phyloP scores from a whole-genome alignment of 371 early-diverging fungal species.

The Syncephalastrum racemosum region DNA sequence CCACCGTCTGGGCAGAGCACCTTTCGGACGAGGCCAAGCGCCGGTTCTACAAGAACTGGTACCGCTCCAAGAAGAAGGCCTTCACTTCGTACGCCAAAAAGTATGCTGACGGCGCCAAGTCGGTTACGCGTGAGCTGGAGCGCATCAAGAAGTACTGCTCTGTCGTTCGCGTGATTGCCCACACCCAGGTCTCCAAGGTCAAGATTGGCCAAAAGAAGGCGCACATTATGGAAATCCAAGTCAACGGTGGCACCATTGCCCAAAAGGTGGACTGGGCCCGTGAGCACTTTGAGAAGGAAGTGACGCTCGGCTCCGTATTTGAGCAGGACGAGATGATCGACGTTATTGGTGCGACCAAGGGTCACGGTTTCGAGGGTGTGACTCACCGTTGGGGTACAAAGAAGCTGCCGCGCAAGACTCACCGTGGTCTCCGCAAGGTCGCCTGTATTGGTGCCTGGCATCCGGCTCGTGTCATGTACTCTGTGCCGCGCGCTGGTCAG shows the following conservation, averaged over 20 bases:
- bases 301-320: constrained; percentile 90
- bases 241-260: constrained; percentile 98
- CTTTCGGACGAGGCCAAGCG: constrained; percentile 97
- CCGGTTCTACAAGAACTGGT: constrained; percentile 99
- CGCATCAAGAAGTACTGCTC: constrained; percentile 99
- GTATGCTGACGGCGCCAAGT: constrained; percentile 90
- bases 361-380: constrained; percentile 99
- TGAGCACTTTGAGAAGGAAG: constrained; percentile 97
- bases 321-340: constrained; percentile 99
- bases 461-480: constrained; percentile 99
- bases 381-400: constrained; percentile 99
- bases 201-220: constrained; percentile 98
- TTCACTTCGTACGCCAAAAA: constrained; percentile 98
- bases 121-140: constrained; percentile 91
- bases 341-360: constrained; percentile 99
- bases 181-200: constrained; percentile 97
- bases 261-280: constrained; percentile 99
- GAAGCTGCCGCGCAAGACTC: constrained; percentile 99
- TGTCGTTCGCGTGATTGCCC: constrained; percentile 97
- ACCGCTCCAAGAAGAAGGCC: constrained; percentile 98
- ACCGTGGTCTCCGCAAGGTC: constrained; percentile 99
- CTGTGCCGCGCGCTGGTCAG: constrained; percentile 99
- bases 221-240: constrained; percentile 99
- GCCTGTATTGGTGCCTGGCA: constrained; percentile 99
- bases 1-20: constrained; percentile 99